A percentile compares a stretch with the other conserved stretches of the same genome.
Conservation (phyloP, 2,329 filamentous ascomycete genomes). For the Pyrenochaeta sp. region DNA sequence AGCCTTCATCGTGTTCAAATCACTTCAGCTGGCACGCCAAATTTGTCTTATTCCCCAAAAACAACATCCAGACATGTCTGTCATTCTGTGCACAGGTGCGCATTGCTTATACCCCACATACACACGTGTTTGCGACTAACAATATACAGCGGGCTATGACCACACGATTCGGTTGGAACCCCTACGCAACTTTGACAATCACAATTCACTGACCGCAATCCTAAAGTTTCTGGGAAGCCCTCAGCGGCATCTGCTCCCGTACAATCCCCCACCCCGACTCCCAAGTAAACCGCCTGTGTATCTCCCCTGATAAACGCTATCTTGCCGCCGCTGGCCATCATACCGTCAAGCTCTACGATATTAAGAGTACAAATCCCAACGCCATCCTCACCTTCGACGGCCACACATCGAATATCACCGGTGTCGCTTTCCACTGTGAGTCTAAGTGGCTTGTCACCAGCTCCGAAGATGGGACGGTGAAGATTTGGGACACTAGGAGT, state of each 20-base stretch:
- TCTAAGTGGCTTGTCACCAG: constrained; percentile 99
- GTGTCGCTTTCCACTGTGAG: constrained; percentile 97
- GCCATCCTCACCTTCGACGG: constrained; percentile 93
- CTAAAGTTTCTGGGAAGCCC: constrained; percentile 92
- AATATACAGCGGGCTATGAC: constrained; percentile 70
- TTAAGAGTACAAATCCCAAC: constrained; percentile 97
- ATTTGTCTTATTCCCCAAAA: no score
- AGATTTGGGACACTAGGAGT: constrained; percentile 93
- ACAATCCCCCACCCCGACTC: constrained; percentile 98
- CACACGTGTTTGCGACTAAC: constrained; percentile 27
- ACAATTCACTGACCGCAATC: constrained; percentile 17
- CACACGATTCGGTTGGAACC: constrained; percentile 72
- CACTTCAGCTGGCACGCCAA: no score
- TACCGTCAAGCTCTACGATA: constrained; percentile 97
- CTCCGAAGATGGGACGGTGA: constrained; percentile 94
- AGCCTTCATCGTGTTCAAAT: no score
- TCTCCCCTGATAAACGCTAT: constrained; percentile 96
- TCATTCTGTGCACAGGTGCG: constrained; percentile 72
- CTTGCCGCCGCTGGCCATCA: constrained; percentile 82
- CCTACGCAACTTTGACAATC: background rate
- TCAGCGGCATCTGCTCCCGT: constrained; percentile 96
- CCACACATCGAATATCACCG: constrained; percentile 94
- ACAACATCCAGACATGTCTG: constrained; percentile 60
- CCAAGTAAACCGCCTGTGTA: constrained; percentile 97
- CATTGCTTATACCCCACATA: constrained; percentile 25